phyloP scores from a whole-genome alignment of 208 protist species.

The Crithidia sp. region DNA sequence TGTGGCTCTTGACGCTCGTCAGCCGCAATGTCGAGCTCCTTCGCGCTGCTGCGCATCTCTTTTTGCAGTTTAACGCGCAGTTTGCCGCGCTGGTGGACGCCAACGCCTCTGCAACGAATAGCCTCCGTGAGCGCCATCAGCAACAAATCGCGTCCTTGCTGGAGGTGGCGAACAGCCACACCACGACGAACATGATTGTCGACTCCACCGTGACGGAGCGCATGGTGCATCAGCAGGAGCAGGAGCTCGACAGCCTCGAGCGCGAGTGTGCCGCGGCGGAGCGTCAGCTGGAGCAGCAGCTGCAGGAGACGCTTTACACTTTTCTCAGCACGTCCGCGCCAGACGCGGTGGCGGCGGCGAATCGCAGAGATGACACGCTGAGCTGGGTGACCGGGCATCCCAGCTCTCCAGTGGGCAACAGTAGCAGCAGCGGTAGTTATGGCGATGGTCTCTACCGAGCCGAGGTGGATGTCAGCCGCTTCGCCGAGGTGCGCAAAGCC shows the following conservation, averaged over 20 bases:
- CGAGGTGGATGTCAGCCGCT: constrained; percentile 47
- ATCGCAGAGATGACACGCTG: constrained; percentile 25
- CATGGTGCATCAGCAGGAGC: constrained; percentile 67
- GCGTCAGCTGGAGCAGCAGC: constrained; percentile 38
- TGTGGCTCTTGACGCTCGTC: constrained; percentile 77
- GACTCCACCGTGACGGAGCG: constrained; percentile 59
- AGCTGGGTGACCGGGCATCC: neutral
- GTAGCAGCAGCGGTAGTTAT: neutral
- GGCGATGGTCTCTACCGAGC: constrained; percentile 24
- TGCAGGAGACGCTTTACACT: constrained; percentile 45
- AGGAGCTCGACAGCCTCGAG: constrained; percentile 57
- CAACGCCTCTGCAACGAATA: constrained; percentile 25
- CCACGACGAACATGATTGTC: constrained; percentile 61
- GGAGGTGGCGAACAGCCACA: constrained; percentile 51
- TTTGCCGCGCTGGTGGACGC: constrained; percentile 37
- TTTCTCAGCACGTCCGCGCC: constrained; percentile 64
- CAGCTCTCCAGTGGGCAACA: neutral
- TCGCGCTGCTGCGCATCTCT: constrained; percentile 49
- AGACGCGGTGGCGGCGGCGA: constrained; percentile 50
- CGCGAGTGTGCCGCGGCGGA: constrained; percentile 26
- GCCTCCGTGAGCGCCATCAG: constrained; percentile 58
- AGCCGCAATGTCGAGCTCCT: constrained; percentile 60
- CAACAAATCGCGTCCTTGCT: constrained; percentile 61
- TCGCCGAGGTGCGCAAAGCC: constrained; percentile 32
- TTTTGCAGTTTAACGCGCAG: constrained; percentile 63